phyloP scores from a whole-genome alignment of 2,329 filamentous ascomycete species.

The Sporothrix curviconia region DNA sequence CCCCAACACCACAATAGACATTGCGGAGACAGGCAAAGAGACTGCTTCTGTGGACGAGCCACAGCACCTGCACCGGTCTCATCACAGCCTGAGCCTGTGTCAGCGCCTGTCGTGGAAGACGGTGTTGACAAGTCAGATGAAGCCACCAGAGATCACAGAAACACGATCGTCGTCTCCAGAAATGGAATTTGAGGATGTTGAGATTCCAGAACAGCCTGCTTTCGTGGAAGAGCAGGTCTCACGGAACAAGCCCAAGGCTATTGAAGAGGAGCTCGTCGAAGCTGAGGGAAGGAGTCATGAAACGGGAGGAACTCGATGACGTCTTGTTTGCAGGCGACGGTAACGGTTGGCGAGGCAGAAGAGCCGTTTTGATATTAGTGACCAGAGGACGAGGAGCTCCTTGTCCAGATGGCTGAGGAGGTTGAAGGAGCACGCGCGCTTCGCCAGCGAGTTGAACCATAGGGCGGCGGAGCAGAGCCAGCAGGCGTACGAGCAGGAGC shows the following conservation, averaged over 20 bases:
- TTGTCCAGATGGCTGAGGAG: slow-evolving; percentile 80
- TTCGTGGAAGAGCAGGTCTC: slow-evolving; percentile 23
- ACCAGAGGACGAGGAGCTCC: slow-evolving; percentile 86
- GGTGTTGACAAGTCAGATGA: not conserved
- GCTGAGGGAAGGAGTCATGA: not conserved
- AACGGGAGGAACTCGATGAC: slow-evolving; percentile 16
- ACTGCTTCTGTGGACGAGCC: too few relatives aligned
- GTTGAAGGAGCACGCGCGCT: slow-evolving; percentile 89
- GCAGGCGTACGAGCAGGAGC: slow-evolving; percentile 77
- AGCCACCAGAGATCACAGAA: not conserved
- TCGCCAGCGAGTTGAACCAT: slow-evolving; percentile 79
- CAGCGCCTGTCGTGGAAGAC: not conserved
- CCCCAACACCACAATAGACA: not conserved
- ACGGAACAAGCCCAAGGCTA: not conserved
- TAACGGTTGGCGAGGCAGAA: slow-evolving; percentile 17
- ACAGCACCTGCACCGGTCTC: too few relatives aligned
- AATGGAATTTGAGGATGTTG: slow-evolving; percentile 34
- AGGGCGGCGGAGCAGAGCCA: slow-evolving; percentile 49
- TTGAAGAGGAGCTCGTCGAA: not conserved
- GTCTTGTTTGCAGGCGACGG: slow-evolving; percentile 21
- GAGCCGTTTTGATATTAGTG: slow-evolving; percentile 68
- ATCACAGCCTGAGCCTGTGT: too few relatives aligned
- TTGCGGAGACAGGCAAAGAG: not conserved
- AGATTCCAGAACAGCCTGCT: slow-evolving; percentile 13
- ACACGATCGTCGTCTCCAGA: slow-evolving; percentile 23